Percentiles rank a stretch among this genome's conserved stretches.
These are phyloP conservation scores for Fusarium dlaminii DNA, from an alignment of 2,329 filamentous ascomycete species.

Conservation along the genomic window DNA sequence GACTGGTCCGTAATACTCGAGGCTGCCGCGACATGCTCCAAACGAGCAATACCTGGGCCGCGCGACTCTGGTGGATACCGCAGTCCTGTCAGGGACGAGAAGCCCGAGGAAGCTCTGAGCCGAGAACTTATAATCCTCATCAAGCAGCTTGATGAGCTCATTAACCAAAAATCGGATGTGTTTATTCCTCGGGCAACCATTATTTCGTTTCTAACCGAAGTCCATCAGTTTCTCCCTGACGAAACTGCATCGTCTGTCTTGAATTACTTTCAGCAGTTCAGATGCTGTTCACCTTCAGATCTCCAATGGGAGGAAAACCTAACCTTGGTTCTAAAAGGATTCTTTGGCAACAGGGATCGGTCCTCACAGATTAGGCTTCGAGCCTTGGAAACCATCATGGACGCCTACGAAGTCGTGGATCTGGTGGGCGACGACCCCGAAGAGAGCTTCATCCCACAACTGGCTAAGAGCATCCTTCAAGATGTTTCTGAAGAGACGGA, in stretches of 20 bases:
- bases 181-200: conserved; percentile 73
- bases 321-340: conserved; percentile 66
- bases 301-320: conserved; percentile 73
- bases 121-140: conserved; percentile 58
- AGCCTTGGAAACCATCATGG: conserved; percentile 68
- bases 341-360: conserved; percentile 70
- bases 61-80: conserved; percentile 40
- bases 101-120: conserved; percentile 51
- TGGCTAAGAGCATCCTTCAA: conserved; percentile 70
- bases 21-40: conserved; percentile 66
- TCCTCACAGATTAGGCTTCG: conserved; percentile 70
- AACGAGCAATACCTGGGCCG: conserved; percentile 39
- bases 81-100: conserved; percentile 41
- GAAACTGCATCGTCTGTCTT: conserved; percentile 71
- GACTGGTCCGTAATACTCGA: conserved; percentile 72
- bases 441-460: conserved; percentile 63
- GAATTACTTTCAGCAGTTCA: conserved; percentile 73
- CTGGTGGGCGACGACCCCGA: conserved; percentile 68
- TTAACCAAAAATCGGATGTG: conserved; percentile 56
- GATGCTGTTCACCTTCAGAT: conserved; percentile 77
- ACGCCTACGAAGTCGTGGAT: conserved; percentile 67
- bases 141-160: conserved; percentile 59
- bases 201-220: conserved; percentile 71
- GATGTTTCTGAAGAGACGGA: conserved; percentile 72
- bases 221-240: conserved; percentile 71